Base-by-base conservation (phyloP, 441 rosid species). In the Aleurites moluccanus region DNA sequence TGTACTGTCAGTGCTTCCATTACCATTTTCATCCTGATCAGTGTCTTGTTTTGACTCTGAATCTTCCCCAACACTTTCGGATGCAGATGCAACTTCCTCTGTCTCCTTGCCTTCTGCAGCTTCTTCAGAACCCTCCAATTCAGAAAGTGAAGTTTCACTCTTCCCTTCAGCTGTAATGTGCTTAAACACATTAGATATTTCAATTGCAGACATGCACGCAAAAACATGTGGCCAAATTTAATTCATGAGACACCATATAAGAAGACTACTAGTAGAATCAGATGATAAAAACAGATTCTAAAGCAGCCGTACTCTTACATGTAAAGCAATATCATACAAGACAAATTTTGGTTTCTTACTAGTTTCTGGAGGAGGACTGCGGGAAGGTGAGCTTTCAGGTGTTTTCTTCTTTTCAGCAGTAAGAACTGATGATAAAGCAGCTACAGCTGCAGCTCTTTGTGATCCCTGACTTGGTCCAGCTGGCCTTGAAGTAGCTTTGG, bases 371-470 rank as follows among this genome's bases (percentile, higher is more conserved):
- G 87, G 87, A 75, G 93, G 87, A 82, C 89, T 88, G 70, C 85
- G 84, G 45, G 86, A 76, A 64, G 98, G 95, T 74, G 98, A 90
- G 79, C 72, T 70, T 73, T 86, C 97, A 20, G 92, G 92, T 15
- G 95, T 83, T 83, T 73, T 81, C 77, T 84, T 89, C 90, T 89
- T 89, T 79, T 94, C 99, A 65, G 97, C 99, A 35, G 89, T 89
- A 77, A 97, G 99, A 79, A 94, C 99, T 40, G 88, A 84, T 10
- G 99, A 97, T 76, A 97, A 94, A 82, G 98, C 99, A 57, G 99
- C 99, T 57, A 94, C 97, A 44, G 99, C 99, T 67, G 99, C 99
- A 56, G 98, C 97, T 82, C 97, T 92, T 78, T 97, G 99, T 28
- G 98, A 91, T 75, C 95, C 97, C 80, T 84, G 92, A 67, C 90